phyloP scores from a whole-genome alignment of 2,329 filamentous ascomycete genomes.

The Exophiala phaeomuriformis region DNA sequence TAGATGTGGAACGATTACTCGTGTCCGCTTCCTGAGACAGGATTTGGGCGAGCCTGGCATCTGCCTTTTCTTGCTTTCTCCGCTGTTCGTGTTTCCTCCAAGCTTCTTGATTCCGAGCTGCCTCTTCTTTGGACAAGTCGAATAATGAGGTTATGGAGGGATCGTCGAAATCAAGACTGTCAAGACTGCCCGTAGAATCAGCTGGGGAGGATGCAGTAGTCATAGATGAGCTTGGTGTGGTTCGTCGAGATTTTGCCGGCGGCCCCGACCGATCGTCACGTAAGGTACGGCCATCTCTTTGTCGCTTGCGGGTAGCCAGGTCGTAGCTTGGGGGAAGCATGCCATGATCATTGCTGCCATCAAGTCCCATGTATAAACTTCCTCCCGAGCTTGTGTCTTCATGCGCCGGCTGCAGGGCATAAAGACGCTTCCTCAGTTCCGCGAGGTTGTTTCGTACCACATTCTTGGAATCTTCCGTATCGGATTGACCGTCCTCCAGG shows the following conservation, averaged over 20 bases:
- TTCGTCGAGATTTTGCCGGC: conserved; percentile 24
- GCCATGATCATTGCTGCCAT: background rate
- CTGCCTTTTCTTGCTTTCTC: conserved; percentile 25
- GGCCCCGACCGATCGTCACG: conserved; percentile 4
- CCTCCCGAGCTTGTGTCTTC: background rate
- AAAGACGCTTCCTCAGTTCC: conserved; percentile 10
- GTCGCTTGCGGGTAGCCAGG: conserved; percentile 22
- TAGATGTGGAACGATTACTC: conserved; percentile 7
- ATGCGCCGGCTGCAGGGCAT: background rate
- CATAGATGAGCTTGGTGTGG: conserved; percentile 18
- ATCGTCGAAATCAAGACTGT: conserved; percentile 22
- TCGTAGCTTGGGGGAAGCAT: conserved; percentile 4
- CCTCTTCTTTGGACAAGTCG: conserved; percentile 15
- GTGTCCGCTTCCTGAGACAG: conserved; percentile 32
- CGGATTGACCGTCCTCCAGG: conserved; percentile 4
- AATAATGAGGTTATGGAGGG: conserved; percentile 13
- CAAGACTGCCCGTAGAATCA: conserved; percentile 10
- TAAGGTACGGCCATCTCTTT: conserved; percentile 12
- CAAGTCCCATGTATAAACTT: background rate
- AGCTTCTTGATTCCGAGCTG: conserved; percentile 8
- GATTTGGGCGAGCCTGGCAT: conserved; percentile 32
- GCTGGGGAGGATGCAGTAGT: conserved; percentile 14
- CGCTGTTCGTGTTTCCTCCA: conserved; percentile 19
- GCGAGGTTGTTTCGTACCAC: conserved; percentile 10
- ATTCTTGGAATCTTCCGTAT: conserved; percentile 9